Evolutionary conservation across 2,329 filamentous ascomycete species (phyloP), one percentile per base, ranked within the genome.

Genomic region (Aspergillus uvarum): DNA sequence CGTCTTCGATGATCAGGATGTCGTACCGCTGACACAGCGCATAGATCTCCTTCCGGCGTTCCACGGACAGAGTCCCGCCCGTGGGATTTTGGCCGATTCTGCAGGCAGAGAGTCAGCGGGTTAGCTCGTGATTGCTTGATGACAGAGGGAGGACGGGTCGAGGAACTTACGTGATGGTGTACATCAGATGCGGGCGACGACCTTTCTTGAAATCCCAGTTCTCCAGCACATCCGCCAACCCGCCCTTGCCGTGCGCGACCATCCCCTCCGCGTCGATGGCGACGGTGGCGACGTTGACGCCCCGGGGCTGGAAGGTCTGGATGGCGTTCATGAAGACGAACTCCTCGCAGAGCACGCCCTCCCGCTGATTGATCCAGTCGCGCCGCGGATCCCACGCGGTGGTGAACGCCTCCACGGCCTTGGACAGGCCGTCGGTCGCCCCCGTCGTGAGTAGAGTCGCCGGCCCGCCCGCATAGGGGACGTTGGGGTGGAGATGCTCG

Each of bases 21-120:
- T 97, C 92, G 77, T 91, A 96, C 72, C 89, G 85, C 73, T 87
- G 87, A 77, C 90, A 95, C 14, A 97, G 74, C 19, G 83, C 85
- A 72, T 97, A 97, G 29, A 97, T 83, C 54, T 92, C 87, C 68
- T 85, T 89, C 58, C 91, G 85, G 47, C 94, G 87, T 68, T 88
- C 79, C 10, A 95, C 74, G 2, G 89, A 88, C 2, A 96, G 81
- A 2, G 90, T 87, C 32, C 89, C 87, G 31, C 90, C 88, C 0
- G 92, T 96, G 2, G 92, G 93, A 73, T 96, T 96, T 70, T 96
- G 92, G 29, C 92, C 93, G 78, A 92, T 89, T n/a, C 87, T 89
- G 60, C 16, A 8, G 47, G 6, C 26, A 29, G 1, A 32, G 12
- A 52, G 51, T 8, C 35, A 55, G 44, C 16, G 38, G 22, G 47